These are phyloP conservation scores for Pycnococcus provasolii DNA, from an alignment of 139 green algal species.

Conservation along the genomic window DNA sequence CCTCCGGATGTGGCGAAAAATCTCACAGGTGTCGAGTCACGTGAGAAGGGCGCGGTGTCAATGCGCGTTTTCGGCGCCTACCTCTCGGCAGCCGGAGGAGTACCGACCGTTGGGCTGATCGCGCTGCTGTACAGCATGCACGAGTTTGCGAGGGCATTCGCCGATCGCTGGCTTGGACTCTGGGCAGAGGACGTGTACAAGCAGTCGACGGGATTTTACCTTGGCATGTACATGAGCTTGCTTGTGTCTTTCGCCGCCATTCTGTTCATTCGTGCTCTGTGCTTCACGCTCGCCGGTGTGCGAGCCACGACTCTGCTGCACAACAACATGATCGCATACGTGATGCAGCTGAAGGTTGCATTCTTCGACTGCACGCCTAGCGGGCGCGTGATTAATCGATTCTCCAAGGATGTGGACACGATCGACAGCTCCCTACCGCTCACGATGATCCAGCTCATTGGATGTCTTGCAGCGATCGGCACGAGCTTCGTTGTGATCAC, in stretches of 20 bases:
- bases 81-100: constrained; percentile 29
- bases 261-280: constrained; percentile 37
- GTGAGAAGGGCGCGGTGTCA: constrained; percentile 29
- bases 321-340: constrained; percentile 48
- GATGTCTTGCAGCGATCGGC: constrained; percentile 16
- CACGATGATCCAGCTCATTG: constrained; percentile 34
- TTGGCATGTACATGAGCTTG: constrained; percentile 54
- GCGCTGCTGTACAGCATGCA: constrained; percentile 40
- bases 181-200: constrained; percentile 53
- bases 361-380: constrained; percentile 91
- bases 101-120: constrained; percentile 22
- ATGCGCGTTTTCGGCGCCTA: constrained; percentile 30
- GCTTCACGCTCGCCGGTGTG: constrained; percentile 18
- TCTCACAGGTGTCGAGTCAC: background rate
- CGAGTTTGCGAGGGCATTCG: constrained; percentile 25
- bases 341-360: constrained; percentile 59
- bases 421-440: constrained; percentile 64
- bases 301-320: background rate
- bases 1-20: too few relatives aligned
- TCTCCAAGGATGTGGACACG: constrained; percentile 67
- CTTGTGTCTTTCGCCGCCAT: constrained; percentile 41
- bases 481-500: constrained; percentile 53
- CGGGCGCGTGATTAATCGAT: constrained; percentile 82
- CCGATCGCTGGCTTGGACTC: constrained; percentile 49
- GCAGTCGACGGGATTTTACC: constrained; percentile 47